These are phyloP conservation scores for Ceratobasidium sp. DNA, from an alignment of 1,284 basidiomycete species.

Conservation along the genomic window DNA sequence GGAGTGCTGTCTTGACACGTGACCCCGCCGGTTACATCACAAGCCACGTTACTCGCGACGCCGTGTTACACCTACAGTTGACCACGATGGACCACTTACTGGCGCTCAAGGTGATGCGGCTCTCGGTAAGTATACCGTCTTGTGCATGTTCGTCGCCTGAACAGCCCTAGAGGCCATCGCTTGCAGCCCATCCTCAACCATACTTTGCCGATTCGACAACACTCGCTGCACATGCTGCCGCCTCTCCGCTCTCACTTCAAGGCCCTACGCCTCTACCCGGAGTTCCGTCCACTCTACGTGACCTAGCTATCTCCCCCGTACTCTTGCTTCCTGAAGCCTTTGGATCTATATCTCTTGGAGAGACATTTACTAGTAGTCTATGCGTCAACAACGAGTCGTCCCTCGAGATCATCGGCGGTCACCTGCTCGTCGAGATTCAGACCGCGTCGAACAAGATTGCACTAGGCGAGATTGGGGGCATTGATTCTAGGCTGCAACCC, in stretches of 20 bases:
- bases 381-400: slow-evolving; percentile 80
- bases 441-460: slow-evolving; percentile 71
- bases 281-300: slow-evolving; percentile 81
- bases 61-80: not conserved
- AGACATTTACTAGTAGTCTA: slow-evolving; percentile 80
- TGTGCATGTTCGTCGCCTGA: slow-evolving; percentile 28
- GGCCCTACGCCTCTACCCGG: slow-evolving; percentile 67
- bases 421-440: slow-evolving; percentile 78
- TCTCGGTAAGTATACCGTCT: slow-evolving; percentile 67
- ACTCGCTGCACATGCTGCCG: slow-evolving; percentile 79
- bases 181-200: slow-evolving; percentile 79
- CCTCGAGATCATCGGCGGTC: slow-evolving; percentile 50
- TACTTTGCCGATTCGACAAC: slow-evolving; percentile 84
- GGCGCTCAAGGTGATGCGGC: slow-evolving; percentile 82
- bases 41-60: not conserved
- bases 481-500: slow-evolving; percentile 58
- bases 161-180: slow-evolving; percentile 68
- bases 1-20: slow-evolving; percentile 14
- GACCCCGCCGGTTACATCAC: not conserved
- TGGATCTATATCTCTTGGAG: slow-evolving; percentile 81
- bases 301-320: slow-evolving; percentile 75
- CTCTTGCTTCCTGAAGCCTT: slow-evolving; percentile 80
- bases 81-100: slow-evolving; percentile 65
- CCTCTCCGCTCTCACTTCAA: slow-evolving; percentile 79
- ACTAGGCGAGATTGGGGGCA: slow-evolving; percentile 71